Percentiles rank a stretch among this genome's conserved stretches.
phyloP scores from a whole-genome alignment of 352 stramenopile genomes.

The Phytophthora macrochlamydospora region DNA sequence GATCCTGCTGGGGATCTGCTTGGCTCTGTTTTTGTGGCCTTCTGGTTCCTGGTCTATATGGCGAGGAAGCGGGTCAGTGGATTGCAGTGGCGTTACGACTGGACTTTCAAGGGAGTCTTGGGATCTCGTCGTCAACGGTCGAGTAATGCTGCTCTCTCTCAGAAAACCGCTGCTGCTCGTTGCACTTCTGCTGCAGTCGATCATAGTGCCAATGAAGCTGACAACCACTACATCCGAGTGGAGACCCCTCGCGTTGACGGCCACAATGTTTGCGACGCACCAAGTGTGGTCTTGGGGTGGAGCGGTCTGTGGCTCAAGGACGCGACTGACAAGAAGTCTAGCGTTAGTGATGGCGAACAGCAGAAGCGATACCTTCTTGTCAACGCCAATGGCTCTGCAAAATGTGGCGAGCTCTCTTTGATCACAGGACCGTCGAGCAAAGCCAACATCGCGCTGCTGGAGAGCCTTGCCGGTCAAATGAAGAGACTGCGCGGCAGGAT shows the following conservation, averaged over 20 bases:
- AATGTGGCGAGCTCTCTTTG: conserved; percentile 31
- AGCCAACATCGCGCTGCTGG: conserved; percentile 32
- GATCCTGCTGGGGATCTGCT: conserved; percentile 43
- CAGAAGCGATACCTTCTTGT: conserved; percentile 20
- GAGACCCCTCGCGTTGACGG: conserved; percentile 32
- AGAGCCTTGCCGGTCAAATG: conserved; percentile 29
- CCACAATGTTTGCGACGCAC: conserved; percentile 15
- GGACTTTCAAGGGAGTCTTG: conserved; percentile 23
- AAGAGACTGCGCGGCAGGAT: conserved; percentile 27
- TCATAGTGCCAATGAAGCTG: background rate
- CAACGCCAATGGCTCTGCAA: conserved; percentile 37
- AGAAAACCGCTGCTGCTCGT: conserved; percentile 13
- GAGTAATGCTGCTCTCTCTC: background rate
- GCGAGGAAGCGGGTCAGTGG: conserved; percentile 29
- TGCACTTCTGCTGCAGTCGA: conserved; percentile 10
- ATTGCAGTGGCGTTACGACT: conserved; percentile 39
- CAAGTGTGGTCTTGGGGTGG: conserved; percentile 34
- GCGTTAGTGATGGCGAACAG: background rate
- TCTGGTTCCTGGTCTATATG: conserved; percentile 34
- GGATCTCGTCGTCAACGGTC: conserved; percentile 17
- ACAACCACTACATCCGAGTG: conserved; percentile 43
- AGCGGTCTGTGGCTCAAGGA: conserved; percentile 33
- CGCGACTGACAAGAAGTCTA: conserved; percentile 10
- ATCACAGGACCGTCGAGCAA: conserved; percentile 34
- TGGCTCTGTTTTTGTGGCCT: conserved; percentile 41